Percentiles rank a stretch among this genome's conserved stretches.
Evolutionary conservation across 345 rosid genomes (phyloP).

Genomic region (Populus simonii): DNA sequence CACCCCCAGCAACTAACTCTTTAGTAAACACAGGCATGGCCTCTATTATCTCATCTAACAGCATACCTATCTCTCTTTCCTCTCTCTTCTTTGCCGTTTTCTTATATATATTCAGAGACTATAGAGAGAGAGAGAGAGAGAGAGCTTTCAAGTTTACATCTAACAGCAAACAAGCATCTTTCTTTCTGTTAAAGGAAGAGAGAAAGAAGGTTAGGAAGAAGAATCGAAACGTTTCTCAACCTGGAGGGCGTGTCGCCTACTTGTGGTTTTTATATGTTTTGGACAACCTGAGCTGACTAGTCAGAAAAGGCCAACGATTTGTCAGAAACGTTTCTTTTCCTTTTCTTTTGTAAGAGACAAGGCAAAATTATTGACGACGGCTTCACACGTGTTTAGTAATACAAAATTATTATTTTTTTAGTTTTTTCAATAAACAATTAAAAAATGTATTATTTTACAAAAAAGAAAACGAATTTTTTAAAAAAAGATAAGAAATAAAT

Average conservation of each 20-base stretch:
- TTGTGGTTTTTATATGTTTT: conserved; percentile 29
- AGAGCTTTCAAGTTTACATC: neutral
- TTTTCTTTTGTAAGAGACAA: too few relatives aligned
- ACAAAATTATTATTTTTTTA: too few relatives aligned
- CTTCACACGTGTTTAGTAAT: too few relatives aligned
- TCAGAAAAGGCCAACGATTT: conserved; percentile 5
- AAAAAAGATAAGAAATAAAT: too few relatives aligned
- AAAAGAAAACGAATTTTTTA: too few relatives aligned
- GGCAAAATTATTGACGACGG: too few relatives aligned
- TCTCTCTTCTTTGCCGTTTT: conserved; percentile 48
- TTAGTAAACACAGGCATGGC: conserved; percentile 74
- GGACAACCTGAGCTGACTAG: conserved; percentile 6
- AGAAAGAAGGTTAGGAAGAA: conserved; percentile 4
- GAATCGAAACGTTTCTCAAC: conserved; percentile 20
- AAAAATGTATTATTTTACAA: too few relatives aligned
- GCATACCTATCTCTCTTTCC: conserved; percentile 42
- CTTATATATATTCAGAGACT: neutral
- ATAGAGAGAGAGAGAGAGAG: conserved; percentile 19
- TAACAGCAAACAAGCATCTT: neutral
- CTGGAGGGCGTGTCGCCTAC: neutral
- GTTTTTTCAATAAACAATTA: too few relatives aligned
- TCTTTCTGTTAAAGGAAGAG: neutral
- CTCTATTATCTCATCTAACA: conserved; percentile 50
- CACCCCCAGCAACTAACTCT: conserved; percentile 87
- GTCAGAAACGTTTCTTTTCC: too few relatives aligned